Evolutionary conservation across 169 alveolate species (phyloP), one percentile per base, ranked within the genome.

Genomic region (Eimeria necatrix): DNA sequence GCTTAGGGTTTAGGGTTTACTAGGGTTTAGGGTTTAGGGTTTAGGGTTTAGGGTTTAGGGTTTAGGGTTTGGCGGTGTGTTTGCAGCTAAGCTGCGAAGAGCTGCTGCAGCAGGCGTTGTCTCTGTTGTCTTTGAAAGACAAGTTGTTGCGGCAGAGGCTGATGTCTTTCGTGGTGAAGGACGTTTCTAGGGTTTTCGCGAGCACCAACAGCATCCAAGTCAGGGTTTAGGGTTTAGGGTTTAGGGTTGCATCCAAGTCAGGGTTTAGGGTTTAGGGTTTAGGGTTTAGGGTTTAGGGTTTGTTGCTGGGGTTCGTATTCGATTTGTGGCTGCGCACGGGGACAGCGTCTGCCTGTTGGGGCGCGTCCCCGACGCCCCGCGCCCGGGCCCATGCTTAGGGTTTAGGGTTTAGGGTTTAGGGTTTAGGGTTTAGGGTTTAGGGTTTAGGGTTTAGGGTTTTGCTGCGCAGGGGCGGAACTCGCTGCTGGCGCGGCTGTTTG

Each of bases 31-130:
- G n/a, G n/a, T n/a, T n/a, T n/a, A n/a, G n/a, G 73, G n/a, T 2
- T 26, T 68, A 3, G 78, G 85, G 59, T 74, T 74, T 74, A 46
- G 52, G 85, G 85, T 74, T 74, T 74, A 74, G 93, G 59, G 93
- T 60, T 22, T 22, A 68, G 78, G 78, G 93, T 60, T 26, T 52
- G 59, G 64, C 48, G 80, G 41, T 4, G 20, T 41, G n/a, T 32
- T 51, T 71, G 53, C 94, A 89, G 94, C 94, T 89, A 22, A 64
- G 86, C 61, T 89, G 94, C 61, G 59, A 46, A 48, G 88, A 89
- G 70, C 53, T 89, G 76, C 87, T 89, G 78, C 94, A 68, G 60
- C 74, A 64, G 76, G 71, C 94, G 4, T 56, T 70, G 46, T 68
- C 78, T 48, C 88, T 89, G 24, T 68, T 89, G 78, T 80, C 41